These are phyloP conservation scores for Globisporangium sylvaticum DNA, from an alignment of 352 stramenopile genomes.

Conservation along the genomic window DNA sequence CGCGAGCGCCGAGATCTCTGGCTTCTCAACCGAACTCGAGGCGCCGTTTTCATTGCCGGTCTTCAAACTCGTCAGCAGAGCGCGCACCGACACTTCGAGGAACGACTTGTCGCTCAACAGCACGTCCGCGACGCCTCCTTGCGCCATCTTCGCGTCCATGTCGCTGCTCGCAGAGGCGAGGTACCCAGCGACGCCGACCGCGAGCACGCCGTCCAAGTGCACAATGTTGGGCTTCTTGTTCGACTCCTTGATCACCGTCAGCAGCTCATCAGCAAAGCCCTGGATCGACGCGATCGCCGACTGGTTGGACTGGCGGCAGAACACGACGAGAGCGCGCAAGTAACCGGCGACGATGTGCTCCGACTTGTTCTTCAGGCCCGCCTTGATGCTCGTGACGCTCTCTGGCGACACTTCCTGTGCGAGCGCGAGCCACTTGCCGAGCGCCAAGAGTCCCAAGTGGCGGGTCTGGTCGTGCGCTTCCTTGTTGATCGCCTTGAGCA, in stretches of 20 bases:
- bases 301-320: slow-evolving; percentile 30
- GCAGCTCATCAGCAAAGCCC: slow-evolving; percentile 46
- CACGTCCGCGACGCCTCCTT: slow-evolving; percentile 43
- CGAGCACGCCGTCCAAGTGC: slow-evolving; percentile 75
- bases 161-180: slow-evolving; percentile 55
- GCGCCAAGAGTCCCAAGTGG: slow-evolving; percentile 57
- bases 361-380: slow-evolving; percentile 68
- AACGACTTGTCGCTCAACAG: slow-evolving; percentile 50
- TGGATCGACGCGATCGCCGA: slow-evolving; percentile 23
- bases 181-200: slow-evolving; percentile 52
- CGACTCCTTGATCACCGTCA: slow-evolving; percentile 49
- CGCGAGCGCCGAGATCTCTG: slow-evolving; percentile 57
- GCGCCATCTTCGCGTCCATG: slow-evolving; percentile 52
- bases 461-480: slow-evolving; percentile 83
- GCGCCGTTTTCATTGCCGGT: slow-evolving; percentile 17
- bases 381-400: slow-evolving; percentile 37
- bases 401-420: slow-evolving; percentile 45
- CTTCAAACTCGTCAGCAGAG: slow-evolving; percentile 31
- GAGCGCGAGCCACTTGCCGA: slow-evolving; percentile 74
- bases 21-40: slow-evolving; percentile 23
- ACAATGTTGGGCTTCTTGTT: slow-evolving; percentile 77
- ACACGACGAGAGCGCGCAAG: slow-evolving; percentile 48
- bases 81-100: slow-evolving; percentile 36
- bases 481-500: slow-evolving; percentile 77
- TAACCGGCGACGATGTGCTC: slow-evolving; percentile 67